phyloP scores from a whole-genome alignment of 1,139 yeast species.

The Kodamaea arcana region DNA sequence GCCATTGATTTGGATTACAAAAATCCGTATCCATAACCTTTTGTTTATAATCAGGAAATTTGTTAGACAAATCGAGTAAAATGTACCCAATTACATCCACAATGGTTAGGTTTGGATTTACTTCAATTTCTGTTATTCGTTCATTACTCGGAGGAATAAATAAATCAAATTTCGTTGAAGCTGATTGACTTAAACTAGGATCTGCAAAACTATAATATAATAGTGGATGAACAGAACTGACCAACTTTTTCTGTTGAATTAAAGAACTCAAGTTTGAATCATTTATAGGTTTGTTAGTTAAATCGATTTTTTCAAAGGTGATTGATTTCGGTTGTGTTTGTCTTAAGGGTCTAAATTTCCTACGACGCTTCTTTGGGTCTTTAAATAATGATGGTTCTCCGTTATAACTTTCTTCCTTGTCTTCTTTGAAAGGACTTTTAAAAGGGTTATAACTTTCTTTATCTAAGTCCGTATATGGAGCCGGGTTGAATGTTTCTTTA shows the following conservation, averaged over 20 bases:
- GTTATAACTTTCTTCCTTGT: conserved; percentile 3
- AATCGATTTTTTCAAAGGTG: conserved; percentile 22
- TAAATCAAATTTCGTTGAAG: conserved; percentile 26
- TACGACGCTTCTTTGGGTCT: conserved; percentile 14
- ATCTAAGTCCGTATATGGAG: not conserved
- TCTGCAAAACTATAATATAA: conserved; percentile 29
- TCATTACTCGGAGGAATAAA: conserved; percentile 35
- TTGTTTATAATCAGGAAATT: conserved; percentile 14
- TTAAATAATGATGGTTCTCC: conserved; percentile 9
- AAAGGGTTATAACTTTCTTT: conserved; percentile 17
- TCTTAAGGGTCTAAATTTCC: conserved; percentile 13
- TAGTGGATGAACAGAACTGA: conserved; percentile 45
- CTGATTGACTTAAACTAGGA: conserved; percentile 33
- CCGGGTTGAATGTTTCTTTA: not conserved
- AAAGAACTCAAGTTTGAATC: conserved; percentile 11
- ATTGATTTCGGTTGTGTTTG: not conserved
- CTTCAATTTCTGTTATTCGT: conserved; percentile 30
- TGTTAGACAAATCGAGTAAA: conserved; percentile 31
- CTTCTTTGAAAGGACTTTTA: conserved; percentile 13
- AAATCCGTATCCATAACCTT: conserved; percentile 12
- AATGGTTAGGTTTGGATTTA: conserved; percentile 46
- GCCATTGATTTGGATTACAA: conserved; percentile 60
- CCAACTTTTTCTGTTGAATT: conserved; percentile 33
- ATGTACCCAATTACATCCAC: conserved; percentile 65
- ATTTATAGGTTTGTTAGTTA: conserved; percentile 5